Evolutionary conservation across 2,329 filamentous ascomycete species (phyloP).

Genomic region (Exophiala calicioides): DNA sequence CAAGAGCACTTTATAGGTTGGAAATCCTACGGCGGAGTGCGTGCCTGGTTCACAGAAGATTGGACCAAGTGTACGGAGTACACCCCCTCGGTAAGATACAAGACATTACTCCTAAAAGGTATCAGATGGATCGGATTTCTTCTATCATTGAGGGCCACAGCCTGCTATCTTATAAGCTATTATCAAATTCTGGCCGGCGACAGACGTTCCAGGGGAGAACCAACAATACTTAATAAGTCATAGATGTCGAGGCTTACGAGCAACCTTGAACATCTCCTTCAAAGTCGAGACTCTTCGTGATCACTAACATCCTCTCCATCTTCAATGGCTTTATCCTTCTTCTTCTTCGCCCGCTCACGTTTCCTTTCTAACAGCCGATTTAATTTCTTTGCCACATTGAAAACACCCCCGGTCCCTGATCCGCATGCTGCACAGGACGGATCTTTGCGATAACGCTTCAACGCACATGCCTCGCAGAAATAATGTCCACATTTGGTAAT

Average conservation of each 20-base stretch:
- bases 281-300: conserved; percentile 38
- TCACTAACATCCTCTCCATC: conserved; percentile 57
- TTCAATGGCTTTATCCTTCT: conserved; percentile 56
- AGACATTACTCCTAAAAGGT: background rate
- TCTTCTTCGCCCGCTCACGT: conserved; percentile 55
- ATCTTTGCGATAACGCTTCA: conserved; percentile 82
- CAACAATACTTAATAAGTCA: no score
- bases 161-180: no score
- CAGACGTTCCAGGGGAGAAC: no score
- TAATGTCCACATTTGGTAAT: conserved; percentile 93
- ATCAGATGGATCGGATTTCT: no score
- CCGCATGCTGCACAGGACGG: conserved; percentile 86
- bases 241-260: no score
- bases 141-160: no score
- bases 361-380: conserved; percentile 76
- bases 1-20: no score
- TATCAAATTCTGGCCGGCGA: no score
- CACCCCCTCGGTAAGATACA: background rate
- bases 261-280: no score
- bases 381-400: conserved; percentile 82
- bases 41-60: no score
- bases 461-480: conserved; percentile 87
- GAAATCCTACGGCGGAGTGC: no score
- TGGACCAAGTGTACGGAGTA: no score
- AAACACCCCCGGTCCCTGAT: conserved; percentile 81